phyloP scores from a whole-genome alignment of 2,329 filamentous ascomycete species.

The Fusarium acutatum region DNA sequence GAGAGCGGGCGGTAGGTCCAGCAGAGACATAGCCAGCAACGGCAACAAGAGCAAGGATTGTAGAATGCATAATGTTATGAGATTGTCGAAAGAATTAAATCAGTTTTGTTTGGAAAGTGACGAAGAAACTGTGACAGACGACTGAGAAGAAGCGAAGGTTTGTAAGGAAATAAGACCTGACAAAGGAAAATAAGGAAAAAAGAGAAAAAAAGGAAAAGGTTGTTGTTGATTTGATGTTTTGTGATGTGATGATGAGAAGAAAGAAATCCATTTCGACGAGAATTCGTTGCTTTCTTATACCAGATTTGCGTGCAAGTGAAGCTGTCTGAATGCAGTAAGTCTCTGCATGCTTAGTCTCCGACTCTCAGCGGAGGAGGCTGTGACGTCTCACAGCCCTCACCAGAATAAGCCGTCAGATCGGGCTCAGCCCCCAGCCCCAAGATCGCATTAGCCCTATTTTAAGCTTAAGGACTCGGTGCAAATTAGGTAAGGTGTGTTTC shows the following conservation, averaged over 20 bases:
- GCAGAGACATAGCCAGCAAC: constrained; percentile 16
- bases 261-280: neutral
- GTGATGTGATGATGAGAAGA: constrained; percentile 28
- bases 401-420: constrained; percentile 16
- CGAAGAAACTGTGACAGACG: constrained; percentile 4
- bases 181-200: constrained; percentile 32
- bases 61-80: constrained; percentile 28
- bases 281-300: constrained; percentile 9
- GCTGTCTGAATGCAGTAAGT: neutral
- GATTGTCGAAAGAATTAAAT: neutral
- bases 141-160: constrained; percentile 29
- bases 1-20: constrained; percentile 1
- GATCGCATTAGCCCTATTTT: constrained; percentile 26
- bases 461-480: constrained; percentile 19
- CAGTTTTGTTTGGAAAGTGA: constrained; percentile 7
- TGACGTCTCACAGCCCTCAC: constrained; percentile 14
- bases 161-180: constrained; percentile 29
- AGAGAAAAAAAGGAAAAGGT: neutral
- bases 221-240: constrained; percentile 22
- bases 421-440: constrained; percentile 19
- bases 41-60: constrained; percentile 21
- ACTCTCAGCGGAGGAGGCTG: constrained; percentile 21
- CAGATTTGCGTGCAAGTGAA: neutral
- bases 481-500: neutral
- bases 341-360: neutral